Evolutionary conservation across 371 early-diverging fungal genomes (phyloP).

Genomic region (Mortierella sp.): DNA sequence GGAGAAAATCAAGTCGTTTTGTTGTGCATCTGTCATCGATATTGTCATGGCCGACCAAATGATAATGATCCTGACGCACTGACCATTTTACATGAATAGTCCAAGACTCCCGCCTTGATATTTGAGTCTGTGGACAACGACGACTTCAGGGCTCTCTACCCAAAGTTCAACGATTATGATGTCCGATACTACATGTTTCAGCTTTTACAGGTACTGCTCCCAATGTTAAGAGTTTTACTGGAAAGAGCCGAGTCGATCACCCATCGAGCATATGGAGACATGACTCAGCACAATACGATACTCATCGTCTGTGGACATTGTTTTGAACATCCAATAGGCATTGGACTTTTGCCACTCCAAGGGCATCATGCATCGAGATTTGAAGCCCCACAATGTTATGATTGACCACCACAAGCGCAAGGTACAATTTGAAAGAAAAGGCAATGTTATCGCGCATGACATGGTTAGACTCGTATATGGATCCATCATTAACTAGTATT

Average conservation of each 20-base stretch:
- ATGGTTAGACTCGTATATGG: background rate
- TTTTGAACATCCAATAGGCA: constrained; percentile 66
- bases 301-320: background rate
- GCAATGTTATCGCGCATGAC: background rate
- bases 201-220: constrained; percentile 83
- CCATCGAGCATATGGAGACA: too few relatives aligned
- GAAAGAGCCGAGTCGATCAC: background rate
- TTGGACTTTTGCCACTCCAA: constrained; percentile 97
- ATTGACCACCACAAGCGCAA: constrained; percentile 95
- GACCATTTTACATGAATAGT: constrained; percentile 58
- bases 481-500: background rate
- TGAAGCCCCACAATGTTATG: constrained; percentile 99
- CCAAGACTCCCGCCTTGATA: constrained; percentile 95
- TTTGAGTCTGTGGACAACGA: constrained; percentile 94
- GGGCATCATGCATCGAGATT: constrained; percentile 99
- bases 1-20: background rate
- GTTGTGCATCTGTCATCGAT: too few relatives aligned
- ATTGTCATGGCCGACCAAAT: background rate
- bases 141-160: constrained; percentile 79
- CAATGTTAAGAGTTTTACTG: background rate
- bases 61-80: background rate
- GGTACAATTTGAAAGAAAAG: constrained; percentile 55
- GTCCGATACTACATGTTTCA: constrained; percentile 97
- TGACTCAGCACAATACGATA: background rate
- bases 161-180: constrained; percentile 88